These are phyloP conservation scores for Calonectria pseudoreteaudii DNA, from an alignment of 2,329 filamentous ascomycete species.

Conservation along the genomic window DNA sequence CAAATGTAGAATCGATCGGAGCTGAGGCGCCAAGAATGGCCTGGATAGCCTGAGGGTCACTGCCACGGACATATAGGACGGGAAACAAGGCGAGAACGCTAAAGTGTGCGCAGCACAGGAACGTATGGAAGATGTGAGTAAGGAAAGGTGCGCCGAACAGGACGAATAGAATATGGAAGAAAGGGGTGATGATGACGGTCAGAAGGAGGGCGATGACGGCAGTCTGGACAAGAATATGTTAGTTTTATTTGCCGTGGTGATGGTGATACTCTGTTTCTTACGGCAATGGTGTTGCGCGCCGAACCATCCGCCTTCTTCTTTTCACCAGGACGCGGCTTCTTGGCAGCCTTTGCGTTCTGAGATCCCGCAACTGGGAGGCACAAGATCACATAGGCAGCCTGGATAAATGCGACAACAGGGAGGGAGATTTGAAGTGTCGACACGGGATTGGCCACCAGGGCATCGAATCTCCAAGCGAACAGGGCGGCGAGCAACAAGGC, in stretches of 20 bases:
- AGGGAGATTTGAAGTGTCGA: slow-evolving; percentile 71
- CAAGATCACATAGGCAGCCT: slow-evolving; percentile 71
- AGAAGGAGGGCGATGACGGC: slow-evolving; percentile 63
- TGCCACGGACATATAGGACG: slow-evolving; percentile 86
- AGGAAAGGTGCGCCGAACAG: slow-evolving; percentile 94
- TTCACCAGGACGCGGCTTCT: slow-evolving; percentile 65
- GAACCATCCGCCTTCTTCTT: slow-evolving; percentile 64
- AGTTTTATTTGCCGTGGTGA: slow-evolving; percentile 26
- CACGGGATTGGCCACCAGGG: slow-evolving; percentile 78
- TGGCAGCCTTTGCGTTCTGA: slow-evolving; percentile 51
- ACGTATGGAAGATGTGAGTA: slow-evolving; percentile 81
- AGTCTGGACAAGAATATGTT: slow-evolving; percentile 49
- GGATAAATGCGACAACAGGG: slow-evolving; percentile 72
- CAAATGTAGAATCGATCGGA: slow-evolving; percentile 87
- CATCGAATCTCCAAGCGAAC: slow-evolving; percentile 72
- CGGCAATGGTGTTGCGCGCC: slow-evolving; percentile 59
- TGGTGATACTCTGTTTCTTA: slow-evolving; percentile 46
- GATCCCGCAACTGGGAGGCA: slow-evolving; percentile 73
- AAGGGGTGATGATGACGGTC: slow-evolving; percentile 77
- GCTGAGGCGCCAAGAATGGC: slow-evolving; percentile 73
- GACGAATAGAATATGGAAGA: slow-evolving; percentile 73
- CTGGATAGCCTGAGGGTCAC: slow-evolving; percentile 79
- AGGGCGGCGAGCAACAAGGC: slow-evolving; percentile 74
- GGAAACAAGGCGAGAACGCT: slow-evolving; percentile 83
- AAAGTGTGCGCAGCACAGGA: slow-evolving; percentile 85